phyloP scores from a whole-genome alignment of 306 rosid genomes.

The Morella rubra region DNA sequence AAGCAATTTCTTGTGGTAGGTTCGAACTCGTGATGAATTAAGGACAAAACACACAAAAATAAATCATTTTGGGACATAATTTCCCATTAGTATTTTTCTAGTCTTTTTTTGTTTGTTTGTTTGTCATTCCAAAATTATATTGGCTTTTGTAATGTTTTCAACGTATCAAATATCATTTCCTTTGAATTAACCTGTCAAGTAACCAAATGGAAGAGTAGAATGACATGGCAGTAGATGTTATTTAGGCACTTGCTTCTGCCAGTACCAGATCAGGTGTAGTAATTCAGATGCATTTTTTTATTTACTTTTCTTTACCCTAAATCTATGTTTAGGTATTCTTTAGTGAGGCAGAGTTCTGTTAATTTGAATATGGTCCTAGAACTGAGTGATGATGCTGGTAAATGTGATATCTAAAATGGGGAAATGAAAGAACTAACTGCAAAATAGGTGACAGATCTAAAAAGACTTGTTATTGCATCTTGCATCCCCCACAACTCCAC shows the following conservation, averaged over 20 bases:
- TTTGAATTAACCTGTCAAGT: neutral
- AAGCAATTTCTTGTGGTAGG: conserved; percentile 72
- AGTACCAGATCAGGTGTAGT: neutral
- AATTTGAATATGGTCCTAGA: neutral
- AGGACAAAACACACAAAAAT: neutral
- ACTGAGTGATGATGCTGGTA: neutral
- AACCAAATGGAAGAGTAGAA: neutral
- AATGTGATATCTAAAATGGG: neutral
- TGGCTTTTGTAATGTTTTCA: no score
- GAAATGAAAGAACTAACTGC: no score
- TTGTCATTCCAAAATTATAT: neutral
- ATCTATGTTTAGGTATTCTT: neutral
- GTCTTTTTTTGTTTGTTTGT: neutral
- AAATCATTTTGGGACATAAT: neutral
- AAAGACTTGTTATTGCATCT: neutral
- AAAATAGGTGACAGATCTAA: no score
- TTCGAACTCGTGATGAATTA: conserved; percentile 9
- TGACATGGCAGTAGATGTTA: neutral
- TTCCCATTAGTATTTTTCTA: neutral
- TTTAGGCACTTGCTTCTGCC: neutral
- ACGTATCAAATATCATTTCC: no score
- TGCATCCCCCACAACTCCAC: conserved; percentile 4
- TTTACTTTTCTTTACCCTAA: neutral
- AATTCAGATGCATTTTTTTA: neutral
- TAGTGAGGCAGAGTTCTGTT: neutral